These are phyloP conservation scores for Theileria equi DNA, from an alignment of 169 alveolate genomes.

Conservation along the genomic window DNA sequence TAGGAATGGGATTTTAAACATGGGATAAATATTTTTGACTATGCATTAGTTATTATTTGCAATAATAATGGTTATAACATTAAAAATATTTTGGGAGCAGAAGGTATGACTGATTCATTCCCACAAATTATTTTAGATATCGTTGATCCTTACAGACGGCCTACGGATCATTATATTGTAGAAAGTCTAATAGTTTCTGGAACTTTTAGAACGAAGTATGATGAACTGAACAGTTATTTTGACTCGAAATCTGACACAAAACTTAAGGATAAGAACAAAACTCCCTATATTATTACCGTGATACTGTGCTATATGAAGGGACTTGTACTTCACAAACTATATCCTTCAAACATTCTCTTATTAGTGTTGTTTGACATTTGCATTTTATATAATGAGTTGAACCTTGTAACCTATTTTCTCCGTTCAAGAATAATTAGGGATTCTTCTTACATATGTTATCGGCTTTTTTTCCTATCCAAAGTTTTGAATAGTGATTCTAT, in stretches of 20 bases:
- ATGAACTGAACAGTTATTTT: not conserved
- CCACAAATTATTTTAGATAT: constrained; percentile 1
- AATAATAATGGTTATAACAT: constrained; percentile 20
- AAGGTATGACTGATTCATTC: not conserved
- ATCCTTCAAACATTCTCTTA: constrained; percentile 37
- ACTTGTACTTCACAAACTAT: constrained; percentile 21
- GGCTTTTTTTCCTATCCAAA: constrained; percentile 24
- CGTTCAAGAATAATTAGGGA: constrained; percentile 37
- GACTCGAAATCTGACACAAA: too few species aligned
- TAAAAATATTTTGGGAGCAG: not conserved
- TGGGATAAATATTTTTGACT: constrained; percentile 42
- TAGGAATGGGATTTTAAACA: constrained; percentile 40
- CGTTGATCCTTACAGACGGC: not conserved
- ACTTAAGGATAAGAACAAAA: not conserved
- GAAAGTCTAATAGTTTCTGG: constrained; percentile 25
- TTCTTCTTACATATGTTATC: constrained; percentile 31
- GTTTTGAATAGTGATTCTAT: constrained; percentile 11
- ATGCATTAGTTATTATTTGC: constrained; percentile 34
- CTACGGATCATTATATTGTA: constrained; percentile 26
- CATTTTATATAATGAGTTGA: constrained; percentile 33
- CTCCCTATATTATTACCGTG: constrained; percentile 25
- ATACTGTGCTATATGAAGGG: constrained; percentile 34
- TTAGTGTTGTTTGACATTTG: constrained; percentile 45
- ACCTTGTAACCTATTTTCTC: constrained; percentile 1
- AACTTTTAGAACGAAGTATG: not conserved